Evolutionary conservation across 768 basidiomycete genomes (phyloP).

Genomic region (Suillus occidentalis): DNA sequence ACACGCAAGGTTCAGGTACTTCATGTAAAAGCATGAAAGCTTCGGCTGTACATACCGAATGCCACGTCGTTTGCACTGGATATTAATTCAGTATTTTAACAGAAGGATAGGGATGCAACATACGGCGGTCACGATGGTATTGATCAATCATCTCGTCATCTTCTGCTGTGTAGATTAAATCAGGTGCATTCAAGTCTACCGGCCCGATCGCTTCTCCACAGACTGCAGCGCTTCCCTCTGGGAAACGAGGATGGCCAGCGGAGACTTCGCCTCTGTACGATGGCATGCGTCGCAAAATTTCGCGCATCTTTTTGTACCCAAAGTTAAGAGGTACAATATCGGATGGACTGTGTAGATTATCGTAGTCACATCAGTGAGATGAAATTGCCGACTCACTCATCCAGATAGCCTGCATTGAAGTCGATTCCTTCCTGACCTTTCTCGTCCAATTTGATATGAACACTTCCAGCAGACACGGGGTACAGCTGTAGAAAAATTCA

Average conservation of each 20-base stretch:
- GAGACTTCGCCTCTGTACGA: conserved; percentile 36
- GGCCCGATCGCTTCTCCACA: conserved; percentile 20
- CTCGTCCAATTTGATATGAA: conserved; percentile 45
- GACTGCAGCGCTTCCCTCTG: conserved; percentile 28
- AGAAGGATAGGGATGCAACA: not conserved
- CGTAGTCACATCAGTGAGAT: not conserved
- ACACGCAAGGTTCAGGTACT: conserved; percentile 20
- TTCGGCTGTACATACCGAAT: conserved; percentile 35
- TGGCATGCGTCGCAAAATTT: conserved; percentile 40
- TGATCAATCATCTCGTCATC: conserved; percentile 38
- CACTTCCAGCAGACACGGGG: conserved; percentile 45
- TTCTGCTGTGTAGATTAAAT: conserved; percentile 33
- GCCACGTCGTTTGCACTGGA: conserved; percentile 45
- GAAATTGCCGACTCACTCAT: conserved; percentile 34
- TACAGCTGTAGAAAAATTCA: conserved; percentile 29
- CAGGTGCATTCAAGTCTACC: conserved; percentile 25
- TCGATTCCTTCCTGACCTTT: conserved; percentile 40
- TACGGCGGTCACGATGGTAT: conserved; percentile 23
- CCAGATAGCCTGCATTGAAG: conserved; percentile 50
- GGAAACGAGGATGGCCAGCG: conserved; percentile 17
- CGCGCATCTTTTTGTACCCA: conserved; percentile 29
- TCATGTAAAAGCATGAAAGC: not conserved
- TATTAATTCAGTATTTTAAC: not conserved
- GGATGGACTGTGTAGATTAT: conserved; percentile 15
- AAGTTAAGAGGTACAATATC: conserved; percentile 29